Evolutionary conservation across 176 grass and related monocot species (phyloP).

Genomic region (Aegilops umbellulata): DNA sequence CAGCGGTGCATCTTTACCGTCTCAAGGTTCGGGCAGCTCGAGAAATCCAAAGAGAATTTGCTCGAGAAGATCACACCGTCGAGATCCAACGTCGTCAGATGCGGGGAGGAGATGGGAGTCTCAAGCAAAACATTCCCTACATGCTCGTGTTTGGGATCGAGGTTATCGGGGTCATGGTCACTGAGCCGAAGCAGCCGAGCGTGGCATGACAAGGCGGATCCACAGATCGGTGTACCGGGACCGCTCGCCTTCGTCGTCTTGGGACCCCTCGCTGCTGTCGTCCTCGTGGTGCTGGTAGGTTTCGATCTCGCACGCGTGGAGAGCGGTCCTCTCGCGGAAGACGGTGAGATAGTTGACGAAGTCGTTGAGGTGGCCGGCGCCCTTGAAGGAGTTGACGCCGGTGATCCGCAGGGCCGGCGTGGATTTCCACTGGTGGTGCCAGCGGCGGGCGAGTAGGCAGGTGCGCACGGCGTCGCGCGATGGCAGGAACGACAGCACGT

Average conservation of each 20-base stretch:
- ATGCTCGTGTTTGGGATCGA: no score
- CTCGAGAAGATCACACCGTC: background rate
- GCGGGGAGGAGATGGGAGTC: background rate
- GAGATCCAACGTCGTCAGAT: background rate
- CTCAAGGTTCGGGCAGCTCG: background rate
- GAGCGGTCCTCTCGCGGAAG: background rate
- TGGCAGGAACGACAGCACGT: background rate
- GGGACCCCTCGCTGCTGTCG: no score
- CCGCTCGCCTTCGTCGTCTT: background rate
- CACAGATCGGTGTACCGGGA: background rate
- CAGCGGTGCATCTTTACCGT: background rate
- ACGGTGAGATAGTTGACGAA: background rate
- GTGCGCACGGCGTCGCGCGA: background rate
- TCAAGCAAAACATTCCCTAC: background rate
- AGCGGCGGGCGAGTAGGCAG: background rate
- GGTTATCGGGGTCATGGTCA: no score
- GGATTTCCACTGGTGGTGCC: background rate
- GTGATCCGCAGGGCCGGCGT: background rate
- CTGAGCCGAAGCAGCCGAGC: background rate
- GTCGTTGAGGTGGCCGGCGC: background rate
- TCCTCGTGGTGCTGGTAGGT: no score
- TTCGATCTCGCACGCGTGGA: background rate
- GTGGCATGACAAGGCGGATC: background rate
- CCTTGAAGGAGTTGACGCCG: background rate
- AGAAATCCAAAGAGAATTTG: background rate